These are phyloP conservation scores for Ceratocystis papillata DNA, from an alignment of 2,329 filamentous ascomycete genomes.

Conservation along the genomic window DNA sequence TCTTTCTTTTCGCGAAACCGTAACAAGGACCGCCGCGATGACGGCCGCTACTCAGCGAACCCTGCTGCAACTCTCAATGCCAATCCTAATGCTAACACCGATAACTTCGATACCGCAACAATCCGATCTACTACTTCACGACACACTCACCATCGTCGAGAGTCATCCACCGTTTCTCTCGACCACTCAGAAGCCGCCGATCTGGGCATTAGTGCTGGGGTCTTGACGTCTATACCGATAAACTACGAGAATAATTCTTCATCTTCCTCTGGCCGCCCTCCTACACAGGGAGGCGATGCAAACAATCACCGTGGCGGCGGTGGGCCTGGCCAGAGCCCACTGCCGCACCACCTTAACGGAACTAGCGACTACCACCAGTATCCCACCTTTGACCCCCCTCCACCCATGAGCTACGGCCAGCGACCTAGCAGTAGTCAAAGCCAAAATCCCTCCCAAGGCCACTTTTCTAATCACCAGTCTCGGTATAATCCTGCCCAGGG, in stretches of 20 bases:
- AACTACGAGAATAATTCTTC: slow-evolving; percentile 55
- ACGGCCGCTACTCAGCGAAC: slow-evolving; percentile 48
- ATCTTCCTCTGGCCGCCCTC: slow-evolving; percentile 51
- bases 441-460: slow-evolving; percentile 32
- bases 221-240: slow-evolving; percentile 73
- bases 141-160: slow-evolving; percentile 51
- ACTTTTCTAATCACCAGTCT: slow-evolving; percentile 1
- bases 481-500: slow-evolving; percentile 44
- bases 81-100: slow-evolving; percentile 57
- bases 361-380: slow-evolving; percentile 82
- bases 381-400: slow-evolving; percentile 54
- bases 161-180: slow-evolving; percentile 59
- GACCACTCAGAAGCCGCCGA: slow-evolving; percentile 57
- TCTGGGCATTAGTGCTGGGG: slow-evolving; percentile 60
- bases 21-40: slow-evolving; percentile 53
- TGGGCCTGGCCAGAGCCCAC: slow-evolving; percentile 54
- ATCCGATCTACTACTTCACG: slow-evolving; percentile 23
- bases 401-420: slow-evolving; percentile 32
- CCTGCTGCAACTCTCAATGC: slow-evolving; percentile 47
- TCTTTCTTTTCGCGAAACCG: slow-evolving; percentile 88
- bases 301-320: slow-evolving; percentile 49
- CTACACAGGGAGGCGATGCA: slow-evolving; percentile 55
- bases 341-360: slow-evolving; percentile 77
- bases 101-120: slow-evolving; percentile 22
- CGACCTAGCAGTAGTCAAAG: slow-evolving; percentile 35